Percentiles rank a stretch among this genome's conserved stretches.
Evolutionary conservation across 2,329 filamentous ascomycete species (phyloP).

Genomic region (Fonsecaea pedrosoi): DNA sequence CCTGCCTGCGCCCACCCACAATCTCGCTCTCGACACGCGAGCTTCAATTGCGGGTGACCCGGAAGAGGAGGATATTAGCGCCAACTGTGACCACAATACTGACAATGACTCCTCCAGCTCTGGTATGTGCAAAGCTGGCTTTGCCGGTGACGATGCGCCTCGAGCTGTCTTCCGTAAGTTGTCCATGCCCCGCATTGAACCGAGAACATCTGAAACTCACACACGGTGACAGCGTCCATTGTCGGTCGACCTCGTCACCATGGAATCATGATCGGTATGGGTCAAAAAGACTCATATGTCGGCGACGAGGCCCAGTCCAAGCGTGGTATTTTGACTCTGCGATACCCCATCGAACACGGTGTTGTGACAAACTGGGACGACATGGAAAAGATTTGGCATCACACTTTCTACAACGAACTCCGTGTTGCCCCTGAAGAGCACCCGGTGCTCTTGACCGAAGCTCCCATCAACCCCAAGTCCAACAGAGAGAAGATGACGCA

Average conservation of each 20-base stretch:
- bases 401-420: slow-evolving; percentile 99
- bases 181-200: slow-evolving; percentile 26
- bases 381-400: slow-evolving; percentile 99
- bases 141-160: slow-evolving; percentile 99
- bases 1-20: slow-evolving; percentile 24
- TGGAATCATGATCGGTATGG: slow-evolving; percentile 99
- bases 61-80: slow-evolving; percentile 24
- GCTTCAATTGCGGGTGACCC: slow-evolving; percentile 21
- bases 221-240: slow-evolving; percentile 77
- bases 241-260: slow-evolving; percentile 99
- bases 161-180: slow-evolving; percentile 99
- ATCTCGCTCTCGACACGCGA: slow-evolving; percentile 5
- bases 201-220: slow-evolving; percentile 19
- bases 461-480: slow-evolving; percentile 99
- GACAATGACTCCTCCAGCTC: slow-evolving; percentile 68
- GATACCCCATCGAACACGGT: slow-evolving; percentile 99
- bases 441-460: slow-evolving; percentile 98
- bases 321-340: slow-evolving; percentile 99
- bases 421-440: slow-evolving; percentile 99
- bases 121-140: slow-evolving; percentile 99
- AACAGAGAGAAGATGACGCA: slow-evolving; percentile 99
- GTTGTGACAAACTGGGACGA: slow-evolving; percentile 99
- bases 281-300: slow-evolving; percentile 99
- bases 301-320: slow-evolving; percentile 99
- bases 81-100: slow-evolving; percentile 32